Conservation (phyloP, 768 basidiomycete species). For the Russula olivacea region DNA sequence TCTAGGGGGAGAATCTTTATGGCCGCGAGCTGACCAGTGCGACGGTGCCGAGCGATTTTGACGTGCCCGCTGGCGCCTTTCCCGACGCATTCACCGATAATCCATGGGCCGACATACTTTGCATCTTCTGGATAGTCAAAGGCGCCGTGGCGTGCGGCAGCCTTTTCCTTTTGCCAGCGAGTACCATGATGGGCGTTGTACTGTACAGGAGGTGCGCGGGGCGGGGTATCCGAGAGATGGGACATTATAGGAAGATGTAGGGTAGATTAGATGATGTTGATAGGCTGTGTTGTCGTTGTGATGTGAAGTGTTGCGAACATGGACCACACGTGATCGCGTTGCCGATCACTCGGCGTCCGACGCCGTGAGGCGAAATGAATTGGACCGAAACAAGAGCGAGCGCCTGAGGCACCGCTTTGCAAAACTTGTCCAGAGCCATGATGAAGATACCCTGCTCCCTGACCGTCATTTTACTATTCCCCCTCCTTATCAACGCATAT, state of each 20-base stretch:
- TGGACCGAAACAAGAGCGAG: background rate
- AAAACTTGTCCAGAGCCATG: background rate
- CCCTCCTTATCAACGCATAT: conserved; percentile 35
- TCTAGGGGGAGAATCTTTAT: conserved; percentile 91
- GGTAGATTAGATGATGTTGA: conserved; percentile 4
- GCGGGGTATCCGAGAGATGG: conserved; percentile 47
- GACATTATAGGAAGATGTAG: conserved; percentile 25
- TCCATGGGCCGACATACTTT: conserved; percentile 83
- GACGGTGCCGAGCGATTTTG: conserved; percentile 82
- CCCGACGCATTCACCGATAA: conserved; percentile 88
- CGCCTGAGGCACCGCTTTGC: too few species aligned
- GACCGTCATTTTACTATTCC: conserved; percentile 6
- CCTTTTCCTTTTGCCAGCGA: conserved; percentile 85
- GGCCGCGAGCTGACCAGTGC: conserved; percentile 87
- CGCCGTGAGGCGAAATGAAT: too few species aligned
- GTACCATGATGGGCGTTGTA: conserved; percentile 68
- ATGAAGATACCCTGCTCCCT: conserved; percentile 18
- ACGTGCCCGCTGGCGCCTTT: conserved; percentile 94
- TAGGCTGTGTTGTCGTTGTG: background rate
- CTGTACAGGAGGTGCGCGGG: conserved; percentile 64
- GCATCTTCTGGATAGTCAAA: conserved; percentile 85
- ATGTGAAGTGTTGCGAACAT: background rate
- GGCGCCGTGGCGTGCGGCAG: conserved; percentile 64
- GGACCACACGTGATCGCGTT: conserved; percentile 7
- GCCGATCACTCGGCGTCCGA: background rate